Percentiles rank a stretch among this genome's conserved stretches.
These are phyloP conservation scores for Jacaranda copaia DNA, from an alignment of 257 asterid species.

Conservation along the genomic window DNA sequence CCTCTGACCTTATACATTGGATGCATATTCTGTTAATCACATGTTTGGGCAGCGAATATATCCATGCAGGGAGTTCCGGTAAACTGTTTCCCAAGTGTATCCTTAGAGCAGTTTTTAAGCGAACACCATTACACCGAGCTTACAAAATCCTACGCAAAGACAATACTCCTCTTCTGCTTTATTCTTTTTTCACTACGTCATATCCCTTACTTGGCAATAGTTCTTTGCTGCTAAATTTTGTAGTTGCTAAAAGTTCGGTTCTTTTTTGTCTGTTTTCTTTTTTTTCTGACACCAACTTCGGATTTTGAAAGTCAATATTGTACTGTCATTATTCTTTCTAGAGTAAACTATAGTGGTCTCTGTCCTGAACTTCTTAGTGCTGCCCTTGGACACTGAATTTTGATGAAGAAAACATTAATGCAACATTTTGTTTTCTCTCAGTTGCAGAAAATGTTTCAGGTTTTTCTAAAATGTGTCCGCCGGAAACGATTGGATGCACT, in stretches of 20 bases:
- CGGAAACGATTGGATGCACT: too few species aligned
- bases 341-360: neutral
- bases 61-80: conserved; percentile 1
- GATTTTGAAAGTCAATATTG: neutral
- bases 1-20: conserved; percentile 6
- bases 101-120: too few species aligned
- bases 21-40: conserved; percentile 3
- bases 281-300: neutral
- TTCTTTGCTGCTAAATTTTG: conserved; percentile 22
- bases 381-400: neutral
- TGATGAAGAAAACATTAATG: too few species aligned
- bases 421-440: too few species aligned
- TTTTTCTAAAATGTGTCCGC: too few species aligned
- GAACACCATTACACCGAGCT: neutral
- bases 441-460: too few species aligned
- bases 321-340: conserved; percentile 13
- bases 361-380: neutral
- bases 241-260: conserved; percentile 4
- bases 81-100: neutral
- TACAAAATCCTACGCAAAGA: neutral
- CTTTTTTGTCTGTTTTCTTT: neutral
- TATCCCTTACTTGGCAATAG: too few species aligned
- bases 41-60: neutral
- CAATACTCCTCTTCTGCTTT: neutral
- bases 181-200: too few species aligned